Evolutionary conservation across 352 stramenopile species (phyloP), one percentile per base, ranked within the genome.

Genomic region (Phytophthora pisi): DNA sequence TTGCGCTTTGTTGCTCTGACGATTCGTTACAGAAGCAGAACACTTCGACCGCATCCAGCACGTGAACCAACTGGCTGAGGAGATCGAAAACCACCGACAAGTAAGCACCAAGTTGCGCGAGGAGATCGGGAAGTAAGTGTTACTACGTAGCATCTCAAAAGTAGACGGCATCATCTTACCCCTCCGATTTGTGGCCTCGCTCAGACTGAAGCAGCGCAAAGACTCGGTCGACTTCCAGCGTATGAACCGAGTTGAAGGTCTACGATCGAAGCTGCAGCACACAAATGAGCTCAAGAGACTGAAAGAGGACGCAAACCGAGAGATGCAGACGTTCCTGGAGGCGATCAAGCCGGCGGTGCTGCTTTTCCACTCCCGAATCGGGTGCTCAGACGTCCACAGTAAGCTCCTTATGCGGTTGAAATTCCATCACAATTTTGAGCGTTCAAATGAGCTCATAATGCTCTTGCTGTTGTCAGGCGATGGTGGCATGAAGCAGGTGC

Each of bases 1-100:
- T 45, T 56, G 51, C 15, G 38, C 24, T 13, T 73, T 64, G 73
- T 76, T 42, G 70, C 45, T 66, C 5, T 64, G 46, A 18, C 64
- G 51, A 36, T 6, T 56, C 47, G 26, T 53, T 53, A 87, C 74
- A 60, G 85, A 93, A 55, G 72, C 86, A 31, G 85, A 92, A 43
- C 85, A 93, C 45, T 93, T 95, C 66, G 87, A 92, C 53, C 76
- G 84, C 16, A 92, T 95, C 43, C 87, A 95, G 59, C 75, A 90
- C 18, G 85, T 93, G 10, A 95, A 95, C 46, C 81, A 90, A 66
- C 64, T 95, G 2, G 85, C 84, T 3, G 82, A 95, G 60, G 87
- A 95, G 49, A 93, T 95, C 23, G 87, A 95, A 54, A 84, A 82
- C 28, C 82, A 92, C 61, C 79, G 87, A 5, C 66, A 84, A 54